Conservation (phyloP, 164 flowering plant species). For the Vitis vinifera region ASM3070453v1 NC_081815.1:4115501-4116000, state of each 20-base stretch:
- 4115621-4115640: conserved; percentile 87
- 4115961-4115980: too few relatives aligned
- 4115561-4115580: neutral
- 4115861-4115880: neutral
- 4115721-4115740: conserved; percentile 98
- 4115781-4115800: conserved; percentile 22
- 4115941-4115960: too few relatives aligned
- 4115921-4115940: too few relatives aligned
- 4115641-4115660: conserved; percentile 69
- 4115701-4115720: conserved; percentile 96
- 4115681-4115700: conserved; percentile 98
- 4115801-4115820: conserved; percentile 17
- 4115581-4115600: conserved; percentile 85
- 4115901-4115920: too few relatives aligned
- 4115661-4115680: conserved; percentile 82
- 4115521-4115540: neutral
- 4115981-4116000: too few relatives aligned
- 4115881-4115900: neutral
- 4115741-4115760: conserved; percentile 99
- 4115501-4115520: neutral
- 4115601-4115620: conserved; percentile 86
- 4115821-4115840: neutral
- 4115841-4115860: neutral
- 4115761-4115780: conserved; percentile 97
- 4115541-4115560: too few relatives aligned